Conservation (phyloP, 495 filamentous ascomycete genomes). For the Astrocystis sublimbata region DNA sequence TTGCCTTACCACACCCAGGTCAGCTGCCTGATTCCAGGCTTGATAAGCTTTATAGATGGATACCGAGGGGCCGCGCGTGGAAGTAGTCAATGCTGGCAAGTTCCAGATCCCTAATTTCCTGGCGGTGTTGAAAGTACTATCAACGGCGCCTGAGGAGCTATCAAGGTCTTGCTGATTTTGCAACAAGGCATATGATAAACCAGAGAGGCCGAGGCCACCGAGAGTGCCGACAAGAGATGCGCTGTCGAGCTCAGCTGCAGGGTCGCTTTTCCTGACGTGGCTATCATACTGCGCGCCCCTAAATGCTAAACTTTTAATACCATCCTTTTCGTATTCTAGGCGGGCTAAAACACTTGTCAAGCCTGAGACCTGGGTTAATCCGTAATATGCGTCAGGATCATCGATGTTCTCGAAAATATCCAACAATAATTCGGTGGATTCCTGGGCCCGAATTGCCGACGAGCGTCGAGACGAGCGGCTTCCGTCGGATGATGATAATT, state of each 20-base stretch:
- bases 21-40: conserved; percentile 66
- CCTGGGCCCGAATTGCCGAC: conserved; percentile 57
- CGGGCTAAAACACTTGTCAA: conserved; percentile 74
- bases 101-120: conserved; percentile 92
- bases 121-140: conserved; percentile 77
- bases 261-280: conserved; percentile 60
- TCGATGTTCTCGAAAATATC: conserved; percentile 86
- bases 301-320: conserved; percentile 84
- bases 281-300: conserved; percentile 91
- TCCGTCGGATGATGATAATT: conserved; percentile 62
- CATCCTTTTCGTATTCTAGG: conserved; percentile 89
- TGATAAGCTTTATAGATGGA: conserved; percentile 81
- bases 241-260: conserved; percentile 43
- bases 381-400: conserved; percentile 95
- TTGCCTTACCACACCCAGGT: conserved; percentile 48
- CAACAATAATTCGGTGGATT: conserved; percentile 68
- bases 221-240: conserved; percentile 62
- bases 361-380: conserved; percentile 76
- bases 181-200: conserved; percentile 70
- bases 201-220: conserved; percentile 66
- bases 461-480: conserved; percentile 64
- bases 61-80: conserved; percentile 60
- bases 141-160: conserved; percentile 56
- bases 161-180: conserved; percentile 60
- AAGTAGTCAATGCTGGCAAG: conserved; percentile 66